Conservation (phyloP, 2,329 filamentous ascomycete species). For the Aspergillus costaricaensis region DNA sequence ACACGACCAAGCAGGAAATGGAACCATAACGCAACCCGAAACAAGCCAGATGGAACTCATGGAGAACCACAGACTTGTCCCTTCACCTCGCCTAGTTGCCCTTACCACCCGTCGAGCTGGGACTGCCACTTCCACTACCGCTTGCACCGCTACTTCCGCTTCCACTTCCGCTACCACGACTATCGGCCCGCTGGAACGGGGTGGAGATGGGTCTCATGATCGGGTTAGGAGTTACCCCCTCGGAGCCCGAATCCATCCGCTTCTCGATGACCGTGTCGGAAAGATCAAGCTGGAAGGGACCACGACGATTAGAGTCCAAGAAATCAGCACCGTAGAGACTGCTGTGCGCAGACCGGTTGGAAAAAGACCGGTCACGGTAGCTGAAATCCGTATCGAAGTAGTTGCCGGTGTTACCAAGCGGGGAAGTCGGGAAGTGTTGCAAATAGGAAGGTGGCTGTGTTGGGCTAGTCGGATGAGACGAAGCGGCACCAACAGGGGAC, state of each 20-base stretch:
- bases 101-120: conserved; percentile 41
- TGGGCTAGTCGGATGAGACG: conserved; percentile 38
- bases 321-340: conserved; percentile 40
- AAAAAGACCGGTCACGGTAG: conserved; percentile 44
- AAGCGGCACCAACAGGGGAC: conserved; percentile 34
- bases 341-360: conserved; percentile 43
- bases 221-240: conserved; percentile 38
- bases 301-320: conserved; percentile 32
- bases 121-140: conserved; percentile 45
- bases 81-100: conserved; percentile 22
- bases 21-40: conserved; percentile 10
- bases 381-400: conserved; percentile 36
- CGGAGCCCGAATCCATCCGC: conserved; percentile 33
- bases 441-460: conserved; percentile 34
- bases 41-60: background rate
- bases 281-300: conserved; percentile 34
- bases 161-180: conserved; percentile 52
- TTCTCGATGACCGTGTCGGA: conserved; percentile 35
- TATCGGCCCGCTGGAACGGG: conserved; percentile 45
- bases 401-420: conserved; percentile 33
- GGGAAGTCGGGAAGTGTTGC: conserved; percentile 37
- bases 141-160: conserved; percentile 46
- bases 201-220: conserved; percentile 41
- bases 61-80: background rate
- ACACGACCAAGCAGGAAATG: conserved; percentile 13